phyloP scores from a whole-genome alignment of 108 stramenopile genomes.

The Pseudonitzschia pungens region DNA sequence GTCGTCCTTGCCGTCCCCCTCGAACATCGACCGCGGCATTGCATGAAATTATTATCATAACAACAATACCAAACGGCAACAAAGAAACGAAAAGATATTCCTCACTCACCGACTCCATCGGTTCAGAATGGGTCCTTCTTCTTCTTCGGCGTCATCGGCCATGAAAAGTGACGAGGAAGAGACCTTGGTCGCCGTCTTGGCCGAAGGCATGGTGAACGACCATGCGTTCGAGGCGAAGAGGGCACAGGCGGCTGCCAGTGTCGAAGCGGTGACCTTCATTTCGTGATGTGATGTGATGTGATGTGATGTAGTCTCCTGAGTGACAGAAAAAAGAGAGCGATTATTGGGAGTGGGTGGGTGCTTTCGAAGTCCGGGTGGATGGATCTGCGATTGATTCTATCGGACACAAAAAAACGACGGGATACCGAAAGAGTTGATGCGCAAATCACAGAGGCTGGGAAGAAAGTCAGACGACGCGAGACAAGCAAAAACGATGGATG shows the following conservation, averaged over 20 bases:
- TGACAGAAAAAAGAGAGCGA: no score
- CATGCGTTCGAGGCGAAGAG: not conserved
- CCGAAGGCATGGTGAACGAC: not conserved
- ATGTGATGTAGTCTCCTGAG: no score
- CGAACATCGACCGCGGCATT: no score
- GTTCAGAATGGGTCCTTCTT: slow-evolving; percentile 70
- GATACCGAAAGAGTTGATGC: no score
- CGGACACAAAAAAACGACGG: not conserved
- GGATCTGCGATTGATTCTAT: no score
- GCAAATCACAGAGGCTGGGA: no score
- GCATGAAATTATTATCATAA: no score
- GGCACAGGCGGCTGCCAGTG: slow-evolving; percentile 2
- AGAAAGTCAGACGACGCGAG: no score
- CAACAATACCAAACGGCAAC: not conserved
- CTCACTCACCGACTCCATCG: slow-evolving; percentile 78
- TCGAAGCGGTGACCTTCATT: slow-evolving; percentile 7
- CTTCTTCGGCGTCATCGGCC: slow-evolving; percentile 41
- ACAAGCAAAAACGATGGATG: no score
- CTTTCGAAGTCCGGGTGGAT: slow-evolving; percentile 10
- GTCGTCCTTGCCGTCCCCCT: no score
- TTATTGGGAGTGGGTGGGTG: not conserved
- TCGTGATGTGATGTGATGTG: not conserved
- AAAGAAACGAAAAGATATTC: no score
- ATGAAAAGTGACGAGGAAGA: not conserved
- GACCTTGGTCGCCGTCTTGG: not conserved